Evolutionary conservation across 78 protist genomes (phyloP).

Genomic region (Salpingoeca rosetta): DNA sequence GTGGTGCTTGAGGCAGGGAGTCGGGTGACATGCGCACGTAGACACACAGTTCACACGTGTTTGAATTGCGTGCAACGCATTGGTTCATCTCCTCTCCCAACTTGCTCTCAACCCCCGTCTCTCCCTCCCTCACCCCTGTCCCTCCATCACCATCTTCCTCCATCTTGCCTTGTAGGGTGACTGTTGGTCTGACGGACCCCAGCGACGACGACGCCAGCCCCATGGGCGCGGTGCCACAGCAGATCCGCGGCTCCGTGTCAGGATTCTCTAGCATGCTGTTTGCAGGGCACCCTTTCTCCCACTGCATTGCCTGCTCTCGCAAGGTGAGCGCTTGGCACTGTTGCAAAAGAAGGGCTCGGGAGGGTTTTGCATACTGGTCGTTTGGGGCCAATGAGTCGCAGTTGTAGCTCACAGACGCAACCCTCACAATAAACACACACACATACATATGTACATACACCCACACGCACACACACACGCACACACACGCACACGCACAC

Average conservation of each 20-base stretch:
- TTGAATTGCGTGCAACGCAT: neutral
- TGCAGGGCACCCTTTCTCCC: slow-evolving; percentile 41
- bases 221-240: slow-evolving; percentile 68
- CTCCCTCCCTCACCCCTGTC: neutral
- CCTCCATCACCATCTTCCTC: neutral
- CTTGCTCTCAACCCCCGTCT: neutral
- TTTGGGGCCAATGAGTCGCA: neutral
- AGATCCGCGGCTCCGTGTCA: slow-evolving; percentile 75
- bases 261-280: slow-evolving; percentile 32
- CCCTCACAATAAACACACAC: no score
- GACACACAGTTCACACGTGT: no score
- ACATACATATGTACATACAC: no score
- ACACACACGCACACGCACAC: no score
- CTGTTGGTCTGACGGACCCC: neutral
- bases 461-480: no score
- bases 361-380: neutral
- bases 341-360: neutral
- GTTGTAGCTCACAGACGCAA: neutral
- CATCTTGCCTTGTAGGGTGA: neutral
- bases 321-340: neutral
- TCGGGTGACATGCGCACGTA: neutral
- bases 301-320: slow-evolving; percentile 86
- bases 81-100: no score
- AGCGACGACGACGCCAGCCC: neutral
- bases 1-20: neutral